Conservation (phyloP, 106 monocot genomes). For the Triglochin maritima region DNA sequence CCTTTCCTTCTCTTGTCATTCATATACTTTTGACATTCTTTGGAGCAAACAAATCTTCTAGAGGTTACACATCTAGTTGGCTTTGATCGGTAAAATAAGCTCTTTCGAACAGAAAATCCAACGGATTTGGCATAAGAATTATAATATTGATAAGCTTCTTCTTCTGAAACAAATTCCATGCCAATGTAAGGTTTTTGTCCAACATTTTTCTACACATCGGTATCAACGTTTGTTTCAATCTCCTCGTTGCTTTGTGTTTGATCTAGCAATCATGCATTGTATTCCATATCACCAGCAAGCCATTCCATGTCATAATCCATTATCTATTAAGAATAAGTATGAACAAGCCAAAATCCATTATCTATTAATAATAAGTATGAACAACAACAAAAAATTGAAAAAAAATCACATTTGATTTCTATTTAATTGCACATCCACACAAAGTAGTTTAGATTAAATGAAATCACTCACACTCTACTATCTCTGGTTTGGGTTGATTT, state of each 20-base stretch:
- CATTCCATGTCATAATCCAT: no score
- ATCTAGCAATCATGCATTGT: no score
- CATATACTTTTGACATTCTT: background rate
- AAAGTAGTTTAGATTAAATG: no score
- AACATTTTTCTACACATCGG: background rate
- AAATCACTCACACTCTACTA: no score
- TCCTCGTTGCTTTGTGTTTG: no score
- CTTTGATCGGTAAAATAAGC: background rate
- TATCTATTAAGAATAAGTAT: background rate
- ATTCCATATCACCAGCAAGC: no score
- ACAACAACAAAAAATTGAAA: no score
- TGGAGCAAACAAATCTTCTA: background rate
- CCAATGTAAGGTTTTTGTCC: background rate
- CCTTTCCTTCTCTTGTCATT: background rate
- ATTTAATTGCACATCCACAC: no score
- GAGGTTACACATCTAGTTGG: background rate
- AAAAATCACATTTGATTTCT: no score
- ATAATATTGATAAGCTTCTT: constrained; percentile 1
- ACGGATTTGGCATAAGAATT: background rate
- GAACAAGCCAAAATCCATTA: background rate
- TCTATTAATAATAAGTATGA: no score
- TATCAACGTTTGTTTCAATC: background rate
- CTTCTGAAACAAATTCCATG: background rate
- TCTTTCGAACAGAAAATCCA: background rate
- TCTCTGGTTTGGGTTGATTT: no score